Conservation (phyloP, 495 filamentous ascomycete genomes). For the Friedmanniomyces endolithicus region DNA sequence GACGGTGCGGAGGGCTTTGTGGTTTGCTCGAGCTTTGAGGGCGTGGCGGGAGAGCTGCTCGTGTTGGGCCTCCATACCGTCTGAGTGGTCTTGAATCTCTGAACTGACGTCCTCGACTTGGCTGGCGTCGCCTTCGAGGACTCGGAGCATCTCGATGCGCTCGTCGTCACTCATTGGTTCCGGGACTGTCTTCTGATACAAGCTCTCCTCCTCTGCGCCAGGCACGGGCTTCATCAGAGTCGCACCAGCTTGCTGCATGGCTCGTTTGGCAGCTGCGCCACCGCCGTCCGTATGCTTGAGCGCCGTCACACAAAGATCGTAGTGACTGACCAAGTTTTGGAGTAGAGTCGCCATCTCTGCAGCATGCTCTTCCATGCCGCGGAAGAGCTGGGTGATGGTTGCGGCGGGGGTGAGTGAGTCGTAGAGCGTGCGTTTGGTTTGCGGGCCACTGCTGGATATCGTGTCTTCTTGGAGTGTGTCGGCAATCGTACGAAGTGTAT, state of each 20-base stretch:
- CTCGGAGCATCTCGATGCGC: slow-evolving; percentile 66
- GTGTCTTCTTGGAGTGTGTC: slow-evolving; percentile 1
- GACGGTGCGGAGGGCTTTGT: slow-evolving; percentile 40
- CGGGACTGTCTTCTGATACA: slow-evolving; percentile 39
- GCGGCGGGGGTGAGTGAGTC: slow-evolving; percentile 21
- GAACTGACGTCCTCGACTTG: slow-evolving; percentile 82
- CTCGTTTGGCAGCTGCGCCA: slow-evolving; percentile 52
- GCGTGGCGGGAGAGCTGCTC: slow-evolving; percentile 45
- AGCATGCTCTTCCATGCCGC: slow-evolving; percentile 62
- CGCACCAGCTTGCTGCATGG: slow-evolving; percentile 33
- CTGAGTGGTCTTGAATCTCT: slow-evolving; percentile 65
- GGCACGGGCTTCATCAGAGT: neutral
- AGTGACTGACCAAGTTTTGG: slow-evolving; percentile 75
- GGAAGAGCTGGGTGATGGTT: slow-evolving; percentile 55
- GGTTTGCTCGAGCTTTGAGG: slow-evolving; percentile 39
- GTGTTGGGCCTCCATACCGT: slow-evolving; percentile 62
- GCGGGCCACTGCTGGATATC: neutral
- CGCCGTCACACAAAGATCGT: slow-evolving; percentile 86
- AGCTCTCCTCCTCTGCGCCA: slow-evolving; percentile 7
- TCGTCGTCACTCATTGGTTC: slow-evolving; percentile 65
- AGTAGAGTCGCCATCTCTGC: slow-evolving; percentile 72
- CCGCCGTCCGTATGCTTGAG: slow-evolving; percentile 89
- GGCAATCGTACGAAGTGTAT: slow-evolving; percentile 18
- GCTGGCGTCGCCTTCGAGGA: slow-evolving; percentile 69
- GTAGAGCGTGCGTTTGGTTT: slow-evolving; percentile 11